Percentiles rank a stretch among this genome's conserved stretches.
phyloP scores from a whole-genome alignment of 148 eudicot species.

The Suaeda aralocaspica region DNA sequence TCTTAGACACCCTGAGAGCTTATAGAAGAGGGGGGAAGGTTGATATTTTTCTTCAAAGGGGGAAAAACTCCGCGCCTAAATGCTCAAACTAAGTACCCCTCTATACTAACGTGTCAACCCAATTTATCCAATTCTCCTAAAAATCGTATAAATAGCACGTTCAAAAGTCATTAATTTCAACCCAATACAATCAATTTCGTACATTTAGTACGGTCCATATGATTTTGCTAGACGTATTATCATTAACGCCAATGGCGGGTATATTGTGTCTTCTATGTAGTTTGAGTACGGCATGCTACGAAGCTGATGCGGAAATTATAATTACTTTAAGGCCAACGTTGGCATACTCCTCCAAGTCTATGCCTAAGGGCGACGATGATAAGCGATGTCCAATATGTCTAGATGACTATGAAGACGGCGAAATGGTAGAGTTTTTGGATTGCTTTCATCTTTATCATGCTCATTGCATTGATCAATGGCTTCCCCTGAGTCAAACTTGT shows the following conservation, averaged over 20 bases:
- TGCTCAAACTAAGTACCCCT: neutral
- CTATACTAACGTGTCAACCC: neutral
- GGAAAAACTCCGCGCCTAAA: constrained; percentile 3
- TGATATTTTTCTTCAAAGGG: neutral
- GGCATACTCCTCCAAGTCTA: constrained; percentile 16
- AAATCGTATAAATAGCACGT: too few relatives aligned
- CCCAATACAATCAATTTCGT: too few relatives aligned
- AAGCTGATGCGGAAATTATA: constrained; percentile 4
- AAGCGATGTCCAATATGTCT: constrained; percentile 31
- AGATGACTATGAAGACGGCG: constrained; percentile 30
- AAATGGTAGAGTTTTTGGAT: constrained; percentile 30
- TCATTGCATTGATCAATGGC: constrained; percentile 61
- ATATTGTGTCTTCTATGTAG: constrained; percentile 22
- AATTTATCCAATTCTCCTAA: too few relatives aligned
- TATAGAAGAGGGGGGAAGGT: too few relatives aligned
- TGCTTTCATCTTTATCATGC: constrained; percentile 47
- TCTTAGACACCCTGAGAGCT: too few relatives aligned
- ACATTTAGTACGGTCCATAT: constrained; percentile 14
- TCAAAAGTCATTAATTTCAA: too few relatives aligned
- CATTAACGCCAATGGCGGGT: constrained; percentile 24
- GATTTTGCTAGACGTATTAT: constrained; percentile 18
- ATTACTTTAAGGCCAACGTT: constrained; percentile 17
- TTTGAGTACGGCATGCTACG: constrained; percentile 15
- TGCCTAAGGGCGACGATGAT: constrained; percentile 24
- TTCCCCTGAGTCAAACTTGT: constrained; percentile 38